phyloP scores from a whole-genome alignment of 768 basidiomycete species.

The Solioccasus polychromus region DNA sequence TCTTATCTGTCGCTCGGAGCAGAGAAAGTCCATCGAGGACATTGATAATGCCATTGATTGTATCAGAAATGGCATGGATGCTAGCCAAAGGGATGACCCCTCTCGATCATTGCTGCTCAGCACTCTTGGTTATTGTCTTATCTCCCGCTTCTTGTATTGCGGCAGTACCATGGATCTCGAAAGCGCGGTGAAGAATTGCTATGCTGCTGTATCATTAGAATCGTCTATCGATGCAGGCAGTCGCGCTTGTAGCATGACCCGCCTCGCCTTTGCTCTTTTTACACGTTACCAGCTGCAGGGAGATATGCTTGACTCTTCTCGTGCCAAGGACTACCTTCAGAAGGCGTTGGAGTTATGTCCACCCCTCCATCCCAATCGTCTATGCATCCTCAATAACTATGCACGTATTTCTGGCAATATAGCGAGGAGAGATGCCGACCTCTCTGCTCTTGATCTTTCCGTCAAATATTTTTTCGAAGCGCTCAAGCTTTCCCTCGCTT shows the following conservation, averaged over 20 bases:
- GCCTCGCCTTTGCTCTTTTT: slow-evolving; percentile 16
- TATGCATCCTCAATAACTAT: slow-evolving; percentile 10
- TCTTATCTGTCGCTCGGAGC: slow-evolving; percentile 9
- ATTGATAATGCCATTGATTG: slow-evolving; percentile 14
- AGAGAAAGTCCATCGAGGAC: slow-evolving; percentile 13
- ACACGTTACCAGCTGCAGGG: slow-evolving; percentile 21
- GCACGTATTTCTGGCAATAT: slow-evolving; percentile 13
- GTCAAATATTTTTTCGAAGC: slow-evolving; percentile 19
- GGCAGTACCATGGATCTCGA: slow-evolving; percentile 25
- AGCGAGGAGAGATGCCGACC: slow-evolving; percentile 1
- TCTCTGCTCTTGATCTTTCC: slow-evolving; percentile 12
- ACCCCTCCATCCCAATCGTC: neutral
- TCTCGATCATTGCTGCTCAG: slow-evolving; percentile 6
- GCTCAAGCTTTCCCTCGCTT: slow-evolving; percentile 12
- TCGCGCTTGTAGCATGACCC: slow-evolving; percentile 4
- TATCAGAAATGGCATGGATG: slow-evolving; percentile 7
- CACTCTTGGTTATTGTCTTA: slow-evolving; percentile 13
- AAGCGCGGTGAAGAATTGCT: slow-evolving; percentile 19
- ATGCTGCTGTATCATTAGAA: slow-evolving; percentile 6
- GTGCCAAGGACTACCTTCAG: slow-evolving; percentile 15
- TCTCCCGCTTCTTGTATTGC: slow-evolving; percentile 15
- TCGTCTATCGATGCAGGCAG: slow-evolving; percentile 3
- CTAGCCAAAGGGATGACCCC: slow-evolving; percentile 2
- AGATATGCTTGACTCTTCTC: slow-evolving; percentile 14
- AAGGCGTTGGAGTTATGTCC: slow-evolving; percentile 15